Base-by-base conservation (phyloP, 2,329 filamentous ascomycete species). In the Stromatinia cepivora region DNA sequence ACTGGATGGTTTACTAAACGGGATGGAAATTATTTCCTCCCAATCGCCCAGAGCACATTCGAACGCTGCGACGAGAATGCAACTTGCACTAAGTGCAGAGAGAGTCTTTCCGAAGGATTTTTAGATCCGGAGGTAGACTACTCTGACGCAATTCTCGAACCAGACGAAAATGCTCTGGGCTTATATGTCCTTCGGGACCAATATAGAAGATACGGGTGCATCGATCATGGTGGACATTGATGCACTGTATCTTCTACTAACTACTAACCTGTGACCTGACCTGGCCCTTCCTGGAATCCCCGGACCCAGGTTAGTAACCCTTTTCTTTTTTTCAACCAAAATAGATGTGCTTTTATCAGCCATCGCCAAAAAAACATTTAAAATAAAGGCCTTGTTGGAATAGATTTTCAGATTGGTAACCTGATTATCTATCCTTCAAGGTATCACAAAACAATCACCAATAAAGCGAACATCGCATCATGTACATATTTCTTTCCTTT, bases 401-500 rank as follows among this genome's bases (percentile, higher is more conserved):
- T 68, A 22, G 48, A 36, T 17, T 5, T 22, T 50, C n/a, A 45
- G 66, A 52, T 42, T 68, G 66, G 66, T 68, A 68, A 56, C 66
- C 66, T 63, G 31, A 31, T 39, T 31, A 42, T 64, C 28, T 25
- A 64, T 54, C 39, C 48, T 68, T 64, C 57, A 17, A 13, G 48
- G 57, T 64, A 68, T 68, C 66, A 68, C 46, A 31, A 68, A 63
- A 64, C 57, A 68, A 68, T 68, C 66, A 54, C 57, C 28, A 68
- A 68, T 63, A 68, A 56, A 68, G 66, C 58, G 66, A 64, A 68
- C 48, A 68, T 68, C 66, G 66, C 66, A 57, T 52, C 15, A 31
- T 62, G 42, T 63, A 53, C n/a, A 54, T 53, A 63, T 64, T 54
- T 20, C 9, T 63, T 64, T 62, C 48, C 42, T 63, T 56, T 54